Evolutionary conservation across 768 basidiomycete genomes (phyloP), one percentile per base, ranked within the genome.

Genomic region (Suillus lakei): DNA sequence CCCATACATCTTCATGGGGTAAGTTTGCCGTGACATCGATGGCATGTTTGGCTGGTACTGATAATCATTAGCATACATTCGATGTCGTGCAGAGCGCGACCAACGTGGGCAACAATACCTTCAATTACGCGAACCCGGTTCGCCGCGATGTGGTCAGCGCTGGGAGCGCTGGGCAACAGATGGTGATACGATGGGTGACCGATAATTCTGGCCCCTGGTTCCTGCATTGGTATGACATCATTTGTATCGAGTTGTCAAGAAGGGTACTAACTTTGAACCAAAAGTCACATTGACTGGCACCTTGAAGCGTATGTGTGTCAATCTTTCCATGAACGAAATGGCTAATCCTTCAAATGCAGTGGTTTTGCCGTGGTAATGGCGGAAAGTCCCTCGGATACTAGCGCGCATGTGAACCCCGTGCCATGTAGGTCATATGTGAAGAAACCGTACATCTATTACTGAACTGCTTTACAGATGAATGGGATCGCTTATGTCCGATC

Each of bases 121-220:
- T 76, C 70, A 86, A 86, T 71, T 84, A 81, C 39, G 67, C 64
- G 8, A 88, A 91, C 73, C 90, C 91, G 0, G 80, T 82, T 53
- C 75, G 80, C 65, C 76, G 85, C 53, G 85, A 86, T 65, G 84
- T 82, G 1, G 78, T 84, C 16, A 71, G 64, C 61, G 71, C 75
- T 13, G 74, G 72, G 13, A 38, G 26, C 21, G 8, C 1, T 28
- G 60, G 66, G 3, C 73, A 74, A 38, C 69, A 69, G 15, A 80
- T 81, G 36, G 80, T 79, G 5, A 71, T 87, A 28, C 79, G 84
- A 44, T 86, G 84, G 76, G 69, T 75, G 12, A 84, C 85, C 2
- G 83, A 87, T 66, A 87, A 87, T 72, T 82, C 86, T 1, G 85
- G 84, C 8, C 78, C 80, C 15, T 84, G 82, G 70, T 66, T 69